These are phyloP conservation scores for Schwanniomyces polymorphus DNA, from an alignment of 805 yeast species.

Conservation along the genomic window DNA sequence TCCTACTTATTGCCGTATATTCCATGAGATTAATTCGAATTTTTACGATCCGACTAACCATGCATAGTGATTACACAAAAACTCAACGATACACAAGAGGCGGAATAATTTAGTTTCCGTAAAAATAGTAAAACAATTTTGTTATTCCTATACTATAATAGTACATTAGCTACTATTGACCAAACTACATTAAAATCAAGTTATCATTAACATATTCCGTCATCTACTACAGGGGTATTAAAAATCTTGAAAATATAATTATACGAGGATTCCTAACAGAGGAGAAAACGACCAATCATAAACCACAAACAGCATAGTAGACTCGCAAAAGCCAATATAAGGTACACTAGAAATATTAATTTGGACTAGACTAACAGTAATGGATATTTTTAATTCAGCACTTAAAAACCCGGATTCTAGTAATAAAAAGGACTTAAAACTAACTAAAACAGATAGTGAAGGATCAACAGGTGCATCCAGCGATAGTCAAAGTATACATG, in stretches of 20 bases:
- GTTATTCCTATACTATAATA: not conserved
- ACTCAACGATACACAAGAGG: not conserved
- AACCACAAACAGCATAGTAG: not conserved
- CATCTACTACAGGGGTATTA: not conserved
- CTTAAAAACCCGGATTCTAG: conserved; percentile 40
- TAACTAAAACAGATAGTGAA: conserved; percentile 9
- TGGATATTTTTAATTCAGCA: conserved; percentile 28
- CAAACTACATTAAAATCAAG: not conserved
- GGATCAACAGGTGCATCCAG: not conserved
- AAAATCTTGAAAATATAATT: not conserved
- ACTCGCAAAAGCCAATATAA: not conserved
- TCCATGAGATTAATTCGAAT: not conserved
- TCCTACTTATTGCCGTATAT: not conserved
- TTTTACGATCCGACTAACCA: not conserved
- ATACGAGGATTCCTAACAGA: not conserved
- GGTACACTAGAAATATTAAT: not conserved
- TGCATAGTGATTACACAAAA: not conserved
- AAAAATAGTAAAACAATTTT: not conserved
- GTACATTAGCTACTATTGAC: not conserved
- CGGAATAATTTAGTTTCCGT: not conserved
- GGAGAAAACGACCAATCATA: not conserved
- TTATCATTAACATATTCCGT: not conserved
- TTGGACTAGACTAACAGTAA: not conserved
- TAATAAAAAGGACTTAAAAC: conserved; percentile 19
- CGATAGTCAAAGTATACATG: conserved; percentile 4